Percentiles rank a stretch among this genome's conserved stretches.
Evolutionary conservation across 257 asterid species (phyloP).

Genomic region (Pogostemon cablin): DNA sequence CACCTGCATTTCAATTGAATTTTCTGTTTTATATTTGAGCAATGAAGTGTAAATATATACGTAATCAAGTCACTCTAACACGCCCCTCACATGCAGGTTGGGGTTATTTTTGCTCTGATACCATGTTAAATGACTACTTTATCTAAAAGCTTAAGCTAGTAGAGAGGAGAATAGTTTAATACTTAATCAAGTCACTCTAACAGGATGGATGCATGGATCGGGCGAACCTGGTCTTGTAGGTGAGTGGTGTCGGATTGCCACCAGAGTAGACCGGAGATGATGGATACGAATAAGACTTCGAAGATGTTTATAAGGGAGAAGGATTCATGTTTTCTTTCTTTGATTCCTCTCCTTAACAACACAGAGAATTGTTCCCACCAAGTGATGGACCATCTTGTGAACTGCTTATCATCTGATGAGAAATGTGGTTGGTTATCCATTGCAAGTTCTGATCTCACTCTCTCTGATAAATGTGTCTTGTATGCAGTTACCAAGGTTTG

Average conservation of each 20-base stretch:
- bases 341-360: conserved; percentile 64
- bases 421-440: neutral
- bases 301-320: conserved; percentile 60
- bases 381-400: conserved; percentile 54
- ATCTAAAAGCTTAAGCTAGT: no score
- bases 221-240: conserved; percentile 75
- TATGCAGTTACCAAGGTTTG: conserved; percentile 50
- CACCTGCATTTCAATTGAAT: conserved; percentile 41
- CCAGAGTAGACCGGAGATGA: conserved; percentile 70
- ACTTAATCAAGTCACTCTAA: no score
- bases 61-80: no score
- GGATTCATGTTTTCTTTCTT: conserved; percentile 71
- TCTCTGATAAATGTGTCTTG: conserved; percentile 40
- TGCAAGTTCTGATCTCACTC: conserved; percentile 45
- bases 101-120: no score
- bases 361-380: conserved; percentile 81
- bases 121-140: no score
- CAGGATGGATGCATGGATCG: no score
- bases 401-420: conserved; percentile 31
- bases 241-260: conserved; percentile 60
- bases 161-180: no score
- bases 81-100: no score
- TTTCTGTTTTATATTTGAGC: no score
- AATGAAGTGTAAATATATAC: no score
- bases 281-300: conserved; percentile 55